A percentile compares a stretch with the other conserved stretches of the same genome.
Conservation (phyloP, 768 basidiomycete species). For the Mycena galopus region DNA sequence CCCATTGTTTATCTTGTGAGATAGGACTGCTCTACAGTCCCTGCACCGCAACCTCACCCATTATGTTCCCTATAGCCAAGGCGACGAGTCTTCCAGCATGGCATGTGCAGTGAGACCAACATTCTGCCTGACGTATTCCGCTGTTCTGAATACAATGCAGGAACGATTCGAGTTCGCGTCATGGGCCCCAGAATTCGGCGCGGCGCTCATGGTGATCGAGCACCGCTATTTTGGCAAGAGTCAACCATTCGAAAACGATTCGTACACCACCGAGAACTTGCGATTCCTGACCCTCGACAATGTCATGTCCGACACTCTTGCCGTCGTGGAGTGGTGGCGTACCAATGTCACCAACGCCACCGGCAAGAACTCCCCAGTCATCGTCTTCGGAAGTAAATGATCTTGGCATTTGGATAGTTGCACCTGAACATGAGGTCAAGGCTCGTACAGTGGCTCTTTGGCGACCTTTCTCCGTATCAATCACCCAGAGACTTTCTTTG, state of each 20-base stretch:
- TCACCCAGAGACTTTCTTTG: constrained; percentile 9
- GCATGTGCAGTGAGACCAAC: neutral
- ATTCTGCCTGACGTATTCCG: neutral
- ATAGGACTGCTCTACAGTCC: too few species aligned
- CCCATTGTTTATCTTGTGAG: constrained; percentile 5
- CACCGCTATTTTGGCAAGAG: constrained; percentile 13
- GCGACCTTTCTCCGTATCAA: constrained; percentile 8
- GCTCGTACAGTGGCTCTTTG: constrained; percentile 13
- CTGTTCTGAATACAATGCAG: neutral
- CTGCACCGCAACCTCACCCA: neutral
- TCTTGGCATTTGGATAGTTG: neutral
- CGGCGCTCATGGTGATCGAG: neutral
- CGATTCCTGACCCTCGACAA: constrained; percentile 15
- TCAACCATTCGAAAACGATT: neutral
- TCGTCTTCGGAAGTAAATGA: neutral
- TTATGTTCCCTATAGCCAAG: neutral
- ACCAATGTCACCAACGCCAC: neutral
- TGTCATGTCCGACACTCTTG: neutral
- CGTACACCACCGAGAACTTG: constrained; percentile 10
- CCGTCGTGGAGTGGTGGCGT: constrained; percentile 15
- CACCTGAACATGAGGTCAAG: neutral
- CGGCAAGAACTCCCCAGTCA: neutral
- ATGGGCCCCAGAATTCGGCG: too few species aligned
- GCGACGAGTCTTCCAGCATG: constrained; percentile 6
- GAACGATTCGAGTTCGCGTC: neutral